These are phyloP conservation scores for Clohesyomyces aquaticus DNA, from an alignment of 495 filamentous ascomycete species.

Conservation along the genomic window DNA sequence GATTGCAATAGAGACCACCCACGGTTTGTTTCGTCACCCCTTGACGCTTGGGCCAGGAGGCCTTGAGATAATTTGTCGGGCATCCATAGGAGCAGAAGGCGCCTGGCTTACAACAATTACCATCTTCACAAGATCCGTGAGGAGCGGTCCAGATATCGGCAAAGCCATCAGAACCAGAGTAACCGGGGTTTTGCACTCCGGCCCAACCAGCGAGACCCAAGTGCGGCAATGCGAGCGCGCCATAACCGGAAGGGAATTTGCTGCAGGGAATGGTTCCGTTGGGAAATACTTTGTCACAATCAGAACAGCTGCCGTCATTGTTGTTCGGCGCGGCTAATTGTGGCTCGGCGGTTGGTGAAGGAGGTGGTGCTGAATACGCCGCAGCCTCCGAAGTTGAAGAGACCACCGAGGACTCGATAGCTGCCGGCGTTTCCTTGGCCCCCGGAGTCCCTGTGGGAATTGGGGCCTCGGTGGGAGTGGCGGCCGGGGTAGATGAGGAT, in stretches of 20 bases:
- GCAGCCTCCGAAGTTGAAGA: neutral
- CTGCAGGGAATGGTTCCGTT: constrained; percentile 72
- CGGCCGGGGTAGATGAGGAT: neutral
- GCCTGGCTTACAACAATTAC: constrained; percentile 60
- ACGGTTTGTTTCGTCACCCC: constrained; percentile 83
- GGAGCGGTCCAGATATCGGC: constrained; percentile 63
- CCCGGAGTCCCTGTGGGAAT: constrained; percentile 1
- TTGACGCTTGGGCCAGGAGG: constrained; percentile 85
- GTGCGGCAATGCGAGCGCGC: constrained; percentile 73
- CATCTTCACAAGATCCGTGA: constrained; percentile 50
- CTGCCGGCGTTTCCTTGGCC: neutral
- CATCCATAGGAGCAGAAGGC: constrained; percentile 92
- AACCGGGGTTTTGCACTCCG: constrained; percentile 70
- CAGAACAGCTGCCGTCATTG: constrained; percentile 37
- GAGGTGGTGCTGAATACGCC: neutral
- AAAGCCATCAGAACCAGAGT: constrained; percentile 48
- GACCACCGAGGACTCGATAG: neutral
- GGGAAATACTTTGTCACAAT: constrained; percentile 72
- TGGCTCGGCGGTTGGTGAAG: neutral
- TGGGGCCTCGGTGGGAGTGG: constrained; percentile 6
- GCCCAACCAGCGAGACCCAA: constrained; percentile 73
- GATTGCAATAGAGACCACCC: constrained; percentile 82
- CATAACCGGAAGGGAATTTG: constrained; percentile 80
- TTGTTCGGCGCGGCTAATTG: constrained; percentile 5
- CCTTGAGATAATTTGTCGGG: constrained; percentile 87